phyloP scores from a whole-genome alignment of 2,329 filamentous ascomycete genomes.

The Orbilia oligospora region DNA sequence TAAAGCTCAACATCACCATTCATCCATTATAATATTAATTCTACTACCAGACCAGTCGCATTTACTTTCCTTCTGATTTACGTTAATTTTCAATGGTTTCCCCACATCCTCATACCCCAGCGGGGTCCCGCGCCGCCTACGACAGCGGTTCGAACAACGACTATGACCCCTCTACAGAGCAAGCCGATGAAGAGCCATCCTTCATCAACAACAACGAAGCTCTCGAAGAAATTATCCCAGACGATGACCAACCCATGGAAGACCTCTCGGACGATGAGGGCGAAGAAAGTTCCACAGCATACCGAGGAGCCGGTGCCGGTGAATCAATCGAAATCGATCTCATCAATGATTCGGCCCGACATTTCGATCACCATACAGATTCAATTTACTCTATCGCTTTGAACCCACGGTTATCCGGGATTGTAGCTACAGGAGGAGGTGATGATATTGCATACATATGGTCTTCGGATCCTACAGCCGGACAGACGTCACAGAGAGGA shows the following conservation, averaged over 20 bases:
- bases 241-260: slow-evolving; percentile 85
- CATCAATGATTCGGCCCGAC: slow-evolving; percentile 91
- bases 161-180: slow-evolving; percentile 37
- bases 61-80: not conserved
- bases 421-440: slow-evolving; percentile 89
- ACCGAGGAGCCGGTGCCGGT: slow-evolving; percentile 66
- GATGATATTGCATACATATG: slow-evolving; percentile 86
- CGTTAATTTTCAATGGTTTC: slow-evolving; percentile 43
- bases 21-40: slow-evolving; percentile 9
- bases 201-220: slow-evolving; percentile 84
- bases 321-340: slow-evolving; percentile 79
- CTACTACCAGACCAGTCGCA: not conserved
- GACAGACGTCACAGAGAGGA: slow-evolving; percentile 73
- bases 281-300: slow-evolving; percentile 67
- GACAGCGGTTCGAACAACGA: slow-evolving; percentile 49
- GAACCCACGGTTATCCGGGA: slow-evolving; percentile 79
- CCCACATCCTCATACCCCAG: slow-evolving; percentile 52
- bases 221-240: slow-evolving; percentile 79
- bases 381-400: slow-evolving; percentile 95
- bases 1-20: slow-evolving; percentile 17
- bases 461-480: slow-evolving; percentile 78
- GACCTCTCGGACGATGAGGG: slow-evolving; percentile 76
- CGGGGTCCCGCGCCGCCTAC: slow-evolving; percentile 40
- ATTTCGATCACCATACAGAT: slow-evolving; percentile 91
- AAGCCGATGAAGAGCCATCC: slow-evolving; percentile 76